Conservation (phyloP, 179 eudicot species). For the Gypsophila paniculata region DNA sequence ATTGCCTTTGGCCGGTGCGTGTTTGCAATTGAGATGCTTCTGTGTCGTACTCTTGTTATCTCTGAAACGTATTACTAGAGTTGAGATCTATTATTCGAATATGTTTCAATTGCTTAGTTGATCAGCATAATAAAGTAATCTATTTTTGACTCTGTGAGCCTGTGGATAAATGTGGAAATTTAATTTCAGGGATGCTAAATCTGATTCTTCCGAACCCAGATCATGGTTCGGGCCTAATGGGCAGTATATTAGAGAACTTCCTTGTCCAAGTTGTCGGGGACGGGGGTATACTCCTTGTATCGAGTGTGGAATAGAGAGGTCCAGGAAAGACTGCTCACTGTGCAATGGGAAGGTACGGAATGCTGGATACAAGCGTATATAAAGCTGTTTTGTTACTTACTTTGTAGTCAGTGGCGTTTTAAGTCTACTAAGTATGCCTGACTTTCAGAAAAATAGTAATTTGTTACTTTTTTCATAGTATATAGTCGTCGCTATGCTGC, state of each 20-base stretch:
- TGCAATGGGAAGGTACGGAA: slow-evolving; percentile 76
- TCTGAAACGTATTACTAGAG: background rate
- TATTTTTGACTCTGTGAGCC: background rate
- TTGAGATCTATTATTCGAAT: background rate
- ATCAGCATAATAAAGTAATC: slow-evolving; percentile 3
- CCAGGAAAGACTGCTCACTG: slow-evolving; percentile 67
- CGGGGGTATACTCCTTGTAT: slow-evolving; percentile 86
- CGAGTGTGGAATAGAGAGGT: slow-evolving; percentile 83
- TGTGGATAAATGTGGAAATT: background rate
- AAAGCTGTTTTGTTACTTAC: background rate
- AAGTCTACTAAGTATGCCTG: background rate
- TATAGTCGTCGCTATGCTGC: slow-evolving; percentile 18
- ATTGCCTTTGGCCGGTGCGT: background rate
- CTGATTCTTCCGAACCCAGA: slow-evolving; percentile 52
- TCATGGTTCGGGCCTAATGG: slow-evolving; percentile 99
- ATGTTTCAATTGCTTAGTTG: background rate
- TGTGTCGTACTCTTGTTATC: background rate
- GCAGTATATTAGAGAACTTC: slow-evolving; percentile 83
- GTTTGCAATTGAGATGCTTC: background rate
- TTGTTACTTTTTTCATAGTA: background rate
- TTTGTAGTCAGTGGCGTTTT: background rate
- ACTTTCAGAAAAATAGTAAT: background rate
- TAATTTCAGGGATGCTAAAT: slow-evolving; percentile 45
- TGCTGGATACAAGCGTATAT: background rate
- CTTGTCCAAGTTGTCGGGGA: slow-evolving; percentile 97